A percentile compares a stretch with the other conserved stretches of the same genome.
These are phyloP conservation scores for Penstemon eatonii DNA, from an alignment of 257 asterid genomes.

Conservation along the genomic window DNA sequence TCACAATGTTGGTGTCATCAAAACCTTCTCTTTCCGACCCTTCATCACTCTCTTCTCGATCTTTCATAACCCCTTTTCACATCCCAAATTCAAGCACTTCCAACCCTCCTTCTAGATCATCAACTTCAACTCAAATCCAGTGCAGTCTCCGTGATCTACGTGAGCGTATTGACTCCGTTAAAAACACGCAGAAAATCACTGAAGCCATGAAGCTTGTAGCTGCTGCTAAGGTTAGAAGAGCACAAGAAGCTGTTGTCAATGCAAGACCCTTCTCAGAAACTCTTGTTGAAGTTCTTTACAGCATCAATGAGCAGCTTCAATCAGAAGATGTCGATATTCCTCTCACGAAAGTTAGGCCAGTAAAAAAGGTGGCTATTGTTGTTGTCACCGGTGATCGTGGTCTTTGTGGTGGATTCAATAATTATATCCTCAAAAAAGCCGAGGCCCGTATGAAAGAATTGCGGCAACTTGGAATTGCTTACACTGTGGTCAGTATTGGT, in stretches of 20 bases:
- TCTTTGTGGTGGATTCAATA: slow-evolving; percentile 88
- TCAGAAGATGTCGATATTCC: slow-evolving; percentile 78
- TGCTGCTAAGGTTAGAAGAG: slow-evolving; percentile 90
- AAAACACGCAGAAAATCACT: slow-evolving; percentile 89
- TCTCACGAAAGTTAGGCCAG: slow-evolving; percentile 71
- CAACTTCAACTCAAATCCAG: slow-evolving; percentile 57
- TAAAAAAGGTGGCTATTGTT: slow-evolving; percentile 84
- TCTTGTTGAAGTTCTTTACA: slow-evolving; percentile 85
- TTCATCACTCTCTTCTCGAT: slow-evolving; percentile 62
- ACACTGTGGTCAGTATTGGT: slow-evolving; percentile 74
- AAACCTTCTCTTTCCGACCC: slow-evolving; percentile 71
- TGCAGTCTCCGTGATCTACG: slow-evolving; percentile 85
- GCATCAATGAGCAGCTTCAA: slow-evolving; percentile 88
- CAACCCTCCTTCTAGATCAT: slow-evolving; percentile 43
- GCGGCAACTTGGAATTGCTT: slow-evolving; percentile 61
- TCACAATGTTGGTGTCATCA: slow-evolving; percentile 75
- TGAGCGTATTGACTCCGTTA: slow-evolving; percentile 71
- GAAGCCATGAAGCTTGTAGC: slow-evolving; percentile 99
- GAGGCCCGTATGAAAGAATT: slow-evolving; percentile 59
- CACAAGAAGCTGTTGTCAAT: slow-evolving; percentile 92
- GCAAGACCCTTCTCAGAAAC: slow-evolving; percentile 88
- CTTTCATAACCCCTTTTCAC: slow-evolving; percentile 59
- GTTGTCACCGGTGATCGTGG: slow-evolving; percentile 97
- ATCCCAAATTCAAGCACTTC: slow-evolving; percentile 51
- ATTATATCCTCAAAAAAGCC: slow-evolving; percentile 64